Evolutionary conservation across 441 rosid species (phyloP), one percentile per base, ranked within the genome.

Genomic region (Pelargonium australe): DNA sequence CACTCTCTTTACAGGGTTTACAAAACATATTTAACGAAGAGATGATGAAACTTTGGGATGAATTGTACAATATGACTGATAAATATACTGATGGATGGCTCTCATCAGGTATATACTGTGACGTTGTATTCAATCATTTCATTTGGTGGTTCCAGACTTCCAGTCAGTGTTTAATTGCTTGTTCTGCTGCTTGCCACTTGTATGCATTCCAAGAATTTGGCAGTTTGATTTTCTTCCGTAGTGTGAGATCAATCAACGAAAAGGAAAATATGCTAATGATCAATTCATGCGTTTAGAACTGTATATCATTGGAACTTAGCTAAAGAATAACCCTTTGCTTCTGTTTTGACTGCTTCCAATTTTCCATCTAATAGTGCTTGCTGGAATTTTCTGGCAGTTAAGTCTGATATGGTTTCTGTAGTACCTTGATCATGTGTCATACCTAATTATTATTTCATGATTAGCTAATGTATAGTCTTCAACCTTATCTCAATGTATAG

Each of bases 21-120:
- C 69, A 49, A 72, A 70, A 75, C 71, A 28, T 83, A 34, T 67
- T 89, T 82, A 86, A 85, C 73, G 80, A 73, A 19, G 86, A 80
- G 71, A 76, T 68, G 62, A 77, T 78, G 73, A 85, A 73, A 63
- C 53, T 62, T 25, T 85, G 83, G 79, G 83, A 90, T 72, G 85
- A 87, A 34, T 80, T 92, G 80, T 92, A 90, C 68, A 75, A 84
- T 23, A 70, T 78, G 75, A 92, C 96, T 28, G 97, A 92, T 79
- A 89, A 73, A 65, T 92, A 80, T 75, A 90, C 98, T 37, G 96
- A 89, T 63, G 75, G 72, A 74, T 92, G 96, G 98, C 87, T 90
- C 41, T 90, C 98, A 31, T 88, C 98, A 0, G 98, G 98, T 88
- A 78, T 62, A 47, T 51, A 28, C 34, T 73, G 31, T 68, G 37